Percentiles rank a stretch among this genome's conserved stretches.
Evolutionary conservation across 805 yeast genomes (phyloP).

Genomic region (Schizosaccharomyces lindneri): DNA sequence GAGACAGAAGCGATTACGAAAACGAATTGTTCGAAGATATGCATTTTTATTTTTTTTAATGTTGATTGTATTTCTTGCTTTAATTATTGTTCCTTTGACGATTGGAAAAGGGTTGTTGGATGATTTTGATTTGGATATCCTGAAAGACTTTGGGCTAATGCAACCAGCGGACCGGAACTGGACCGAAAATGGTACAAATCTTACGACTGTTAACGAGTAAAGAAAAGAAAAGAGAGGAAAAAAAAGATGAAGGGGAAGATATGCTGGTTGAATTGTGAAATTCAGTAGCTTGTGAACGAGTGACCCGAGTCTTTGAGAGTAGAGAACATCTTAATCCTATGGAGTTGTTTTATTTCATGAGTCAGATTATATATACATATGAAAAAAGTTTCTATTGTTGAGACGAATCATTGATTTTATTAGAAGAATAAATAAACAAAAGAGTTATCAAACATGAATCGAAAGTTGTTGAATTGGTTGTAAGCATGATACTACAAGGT

Average conservation of each 20-base stretch:
- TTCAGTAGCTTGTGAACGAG: too few relatives aligned
- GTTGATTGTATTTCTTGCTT: slow-evolving; percentile 40
- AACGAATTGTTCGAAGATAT: slow-evolving; percentile 91
- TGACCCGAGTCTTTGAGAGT: too few relatives aligned
- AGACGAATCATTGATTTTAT: too few relatives aligned
- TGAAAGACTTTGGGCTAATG: background rate
- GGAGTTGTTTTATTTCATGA: too few relatives aligned
- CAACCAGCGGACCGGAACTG: background rate
- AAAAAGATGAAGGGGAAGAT: background rate
- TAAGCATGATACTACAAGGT: too few relatives aligned
- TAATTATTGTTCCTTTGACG: slow-evolving; percentile 79
- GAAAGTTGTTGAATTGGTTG: too few relatives aligned
- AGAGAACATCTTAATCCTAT: too few relatives aligned
- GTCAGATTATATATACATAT: too few relatives aligned
- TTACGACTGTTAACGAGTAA: background rate
- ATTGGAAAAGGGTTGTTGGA: slow-evolving; percentile 25
- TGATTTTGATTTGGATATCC: background rate
- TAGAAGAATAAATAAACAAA: too few relatives aligned
- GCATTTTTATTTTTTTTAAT: slow-evolving; percentile 53
- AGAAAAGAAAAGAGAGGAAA: background rate
- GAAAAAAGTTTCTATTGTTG: too few relatives aligned
- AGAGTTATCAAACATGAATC: too few relatives aligned
- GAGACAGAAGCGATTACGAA: slow-evolving; percentile 86
- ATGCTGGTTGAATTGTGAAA: too few relatives aligned
- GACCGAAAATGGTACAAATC: background rate